Evolutionary conservation across 495 filamentous ascomycete genomes (phyloP).

Genomic region (Cercophora scortea): DNA sequence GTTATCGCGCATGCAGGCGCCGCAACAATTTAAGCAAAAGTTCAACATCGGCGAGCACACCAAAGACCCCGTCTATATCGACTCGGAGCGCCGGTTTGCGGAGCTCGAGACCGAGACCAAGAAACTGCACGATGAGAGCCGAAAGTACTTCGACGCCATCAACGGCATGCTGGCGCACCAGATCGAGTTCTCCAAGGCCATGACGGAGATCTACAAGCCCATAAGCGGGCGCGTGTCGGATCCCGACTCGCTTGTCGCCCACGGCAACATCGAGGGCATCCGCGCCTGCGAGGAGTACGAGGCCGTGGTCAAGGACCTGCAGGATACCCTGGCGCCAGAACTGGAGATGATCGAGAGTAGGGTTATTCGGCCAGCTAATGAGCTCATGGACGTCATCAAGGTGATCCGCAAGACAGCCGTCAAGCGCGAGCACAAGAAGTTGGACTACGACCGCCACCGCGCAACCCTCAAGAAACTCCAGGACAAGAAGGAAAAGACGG

Average conservation of each 20-base stretch:
- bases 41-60: constrained; percentile 94
- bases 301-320: constrained; percentile 79
- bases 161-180: constrained; percentile 97
- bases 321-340: constrained; percentile 81
- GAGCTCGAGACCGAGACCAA: constrained; percentile 96
- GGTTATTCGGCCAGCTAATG: constrained; percentile 88
- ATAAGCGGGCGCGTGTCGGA: constrained; percentile 95
- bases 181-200: constrained; percentile 95
- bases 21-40: constrained; percentile 80
- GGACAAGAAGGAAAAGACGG: constrained; percentile 91
- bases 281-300: constrained; percentile 95
- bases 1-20: constrained; percentile 49
- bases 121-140: constrained; percentile 87
- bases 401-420: constrained; percentile 77
- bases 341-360: constrained; percentile 95
- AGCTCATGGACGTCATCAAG: constrained; percentile 92
- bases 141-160: constrained; percentile 94
- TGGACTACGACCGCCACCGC: constrained; percentile 88
- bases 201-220: constrained; percentile 94
- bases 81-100: constrained; percentile 88
- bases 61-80: constrained; percentile 88
- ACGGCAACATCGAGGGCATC: constrained; percentile 93
- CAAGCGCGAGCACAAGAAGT: constrained; percentile 95
- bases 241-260: constrained; percentile 67
- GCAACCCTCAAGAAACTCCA: constrained; percentile 83